Base-by-base conservation (phyloP, 2,329 filamentous ascomycete species). In the Phialophora macrospora region DNA sequence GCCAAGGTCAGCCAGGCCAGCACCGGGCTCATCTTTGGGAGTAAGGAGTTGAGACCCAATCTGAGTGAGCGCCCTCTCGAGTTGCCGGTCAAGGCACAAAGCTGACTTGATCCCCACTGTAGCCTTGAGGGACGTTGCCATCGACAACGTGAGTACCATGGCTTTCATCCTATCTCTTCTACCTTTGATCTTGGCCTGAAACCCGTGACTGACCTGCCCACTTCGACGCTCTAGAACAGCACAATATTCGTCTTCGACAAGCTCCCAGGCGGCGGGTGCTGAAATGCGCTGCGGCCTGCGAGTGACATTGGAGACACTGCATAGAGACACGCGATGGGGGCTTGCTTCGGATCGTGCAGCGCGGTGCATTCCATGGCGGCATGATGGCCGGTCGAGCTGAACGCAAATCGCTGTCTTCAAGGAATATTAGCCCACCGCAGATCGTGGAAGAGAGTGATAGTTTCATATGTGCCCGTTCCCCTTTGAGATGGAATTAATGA, bases 191-290 rank as follows among this genome's bases (percentile, higher is more conserved):
- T 14, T 8, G 24, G 12, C 32, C 11, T 34, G 32, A 34, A 34
- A 34, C 9, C 48, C 4, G 22, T 20, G 9, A 22, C 48, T 51
- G 48, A 51, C 48, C 12, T 7, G 9, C 24, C 48, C 24, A 24
- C 3, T 28, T 51, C 20, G 20, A 17, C 22, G 20, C 48, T 51
- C 2, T 51, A 51, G 48, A 28, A 51, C 24, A 51, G 48, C 48
- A 51, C 48, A 1, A 51, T 51, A 12, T 51, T 51, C 48, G 48
- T 51, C 48, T 51, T 51, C 20, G 48, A 51, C 48, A 51, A 51
- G 22, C 48, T 51, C 24, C 20, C 22, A 17, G 48, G 48, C 20
- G 48, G 48, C 22, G 14, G 38, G 17, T 51, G 20, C 48, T 51
- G 22, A 51, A 14, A 8, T 44, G 48, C 22, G 48, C 14, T 24